Evolutionary conservation across 179 eudicot species (phyloP), one percentile per base, ranked within the genome.

Genomic region (Spergularia azorica): DNA sequence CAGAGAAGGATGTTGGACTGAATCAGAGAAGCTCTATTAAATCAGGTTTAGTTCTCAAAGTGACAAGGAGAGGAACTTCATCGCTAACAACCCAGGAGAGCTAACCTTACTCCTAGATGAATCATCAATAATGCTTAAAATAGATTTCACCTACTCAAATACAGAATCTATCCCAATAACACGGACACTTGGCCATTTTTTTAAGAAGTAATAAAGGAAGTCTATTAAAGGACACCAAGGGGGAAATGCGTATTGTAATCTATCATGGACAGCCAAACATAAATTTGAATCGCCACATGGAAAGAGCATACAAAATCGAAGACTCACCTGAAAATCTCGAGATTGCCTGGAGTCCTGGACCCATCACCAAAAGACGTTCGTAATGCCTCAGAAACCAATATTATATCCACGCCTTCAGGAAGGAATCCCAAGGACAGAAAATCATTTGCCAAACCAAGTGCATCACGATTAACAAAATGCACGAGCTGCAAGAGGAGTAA

Each of bases 391-490:
- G 98, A 89, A 60, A 95, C 96, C 78, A 84, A 80, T 72, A 83
- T 85, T 75, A 89, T 79, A 73, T 93, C 91, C 69, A 89, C 87
- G 74, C 93, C 97, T 85, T 95, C 98, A 17, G 96, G 95, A 66
- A 95, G 66, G 86, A 95, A 95, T 79, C 98, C 98, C 80, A 95
- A 83, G 75, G 98, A 93, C 50, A 91, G 88, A 78, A 91, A 95
- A 77, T 95, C 98, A 84, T 93, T 93, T 72, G 97, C 98, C 80
- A 95, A 87, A 63, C 98, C 91, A 84, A 90, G 76, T 70, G 98
- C 93, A 77, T 95, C 98, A 63, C 97, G 97, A 76, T 95, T 95
- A 50, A 95, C 98, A 78, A 95, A 95, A 90, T 95, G 98, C 87
- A 95, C 98, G 79, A 95, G 92, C 97, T 92, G 92, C 83, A 86